A percentile compares a stretch with the other conserved stretches of the same genome.
Evolutionary conservation across 2,329 filamentous ascomycete genomes (phyloP).

Genomic region (Cyanodermella asteris): DNA sequence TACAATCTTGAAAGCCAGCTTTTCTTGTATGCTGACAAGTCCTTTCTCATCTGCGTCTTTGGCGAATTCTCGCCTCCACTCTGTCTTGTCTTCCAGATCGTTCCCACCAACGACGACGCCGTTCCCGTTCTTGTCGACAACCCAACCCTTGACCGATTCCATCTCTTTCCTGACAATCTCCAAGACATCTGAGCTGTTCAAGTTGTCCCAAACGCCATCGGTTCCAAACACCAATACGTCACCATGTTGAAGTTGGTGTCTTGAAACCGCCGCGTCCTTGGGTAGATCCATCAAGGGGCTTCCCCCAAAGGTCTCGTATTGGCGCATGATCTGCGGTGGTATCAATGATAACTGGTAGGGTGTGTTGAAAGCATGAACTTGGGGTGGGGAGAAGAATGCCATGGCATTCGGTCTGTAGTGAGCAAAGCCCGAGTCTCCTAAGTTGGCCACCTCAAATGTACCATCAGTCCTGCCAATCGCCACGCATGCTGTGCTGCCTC

Average conservation of each 20-base stretch:
- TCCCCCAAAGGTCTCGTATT: slow-evolving; percentile 67
- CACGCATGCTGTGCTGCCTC: slow-evolving; percentile 84
- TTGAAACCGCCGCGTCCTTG: slow-evolving; percentile 58
- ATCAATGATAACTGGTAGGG: slow-evolving; percentile 85
- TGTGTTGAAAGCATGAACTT: slow-evolving; percentile 95
- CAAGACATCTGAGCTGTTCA: slow-evolving; percentile 76
- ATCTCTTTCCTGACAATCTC: slow-evolving; percentile 58
- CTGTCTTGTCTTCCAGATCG: slow-evolving; percentile 28
- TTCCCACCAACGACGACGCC: slow-evolving; percentile 39
- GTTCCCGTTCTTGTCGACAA: slow-evolving; percentile 36
- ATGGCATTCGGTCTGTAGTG: slow-evolving; percentile 71
- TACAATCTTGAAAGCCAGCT: slow-evolving; percentile 59
- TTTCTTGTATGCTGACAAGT: slow-evolving; percentile 44
- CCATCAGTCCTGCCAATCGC: slow-evolving; percentile 54
- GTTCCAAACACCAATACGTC: slow-evolving; percentile 88
- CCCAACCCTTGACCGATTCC: slow-evolving; percentile 54
- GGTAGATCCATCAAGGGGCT: slow-evolving; percentile 64
- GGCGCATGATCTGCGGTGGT: slow-evolving; percentile 54
- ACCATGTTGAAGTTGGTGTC: slow-evolving; percentile 60
- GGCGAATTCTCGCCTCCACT: slow-evolving; percentile 18
- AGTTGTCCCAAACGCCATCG: slow-evolving; percentile 89
- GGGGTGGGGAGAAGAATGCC: slow-evolving; percentile 58
- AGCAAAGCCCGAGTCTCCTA: slow-evolving; percentile 87
- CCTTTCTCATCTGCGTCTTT: slow-evolving; percentile 6
- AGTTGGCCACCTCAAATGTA: slow-evolving; percentile 66